A percentile compares a stretch with the other conserved stretches of the same genome.
Conservation (phyloP, 73 alveolate genomes). For the Stentor coeruleus region DNA sequence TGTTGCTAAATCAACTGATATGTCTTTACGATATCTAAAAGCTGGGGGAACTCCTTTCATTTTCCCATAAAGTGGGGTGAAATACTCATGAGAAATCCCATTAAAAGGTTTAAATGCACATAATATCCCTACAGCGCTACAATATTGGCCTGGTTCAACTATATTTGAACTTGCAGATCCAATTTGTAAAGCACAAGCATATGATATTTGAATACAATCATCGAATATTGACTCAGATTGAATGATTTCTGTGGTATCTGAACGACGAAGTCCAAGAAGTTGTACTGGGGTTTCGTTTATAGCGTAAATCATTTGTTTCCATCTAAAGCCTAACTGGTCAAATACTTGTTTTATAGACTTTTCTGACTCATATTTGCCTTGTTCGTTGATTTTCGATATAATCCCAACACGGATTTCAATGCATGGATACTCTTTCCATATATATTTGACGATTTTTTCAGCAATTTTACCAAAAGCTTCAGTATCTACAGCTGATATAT, state of each 20-base stretch:
- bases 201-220: not conserved
- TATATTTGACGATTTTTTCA: not conserved
- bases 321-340: not conserved
- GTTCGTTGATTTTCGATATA: not conserved
- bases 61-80: not conserved
- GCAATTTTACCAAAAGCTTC: not conserved
- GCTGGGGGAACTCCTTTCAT: conserved; percentile 23
- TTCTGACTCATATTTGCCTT: conserved; percentile 19
- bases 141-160: not conserved
- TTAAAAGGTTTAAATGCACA: not conserved
- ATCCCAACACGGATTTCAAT: conserved; percentile 21
- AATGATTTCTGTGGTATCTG: not conserved
- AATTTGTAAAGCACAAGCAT: conserved; percentile 7
- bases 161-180: not conserved
- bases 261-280: not conserved
- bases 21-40: conserved; percentile 1
- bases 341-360: not conserved
- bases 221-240: not conserved
- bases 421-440: conserved; percentile 15
- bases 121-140: conserved; percentile 1
- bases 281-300: not conserved
- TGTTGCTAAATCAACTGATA: not conserved
- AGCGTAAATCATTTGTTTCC: conserved; percentile 26
- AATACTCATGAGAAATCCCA: too few species aligned
- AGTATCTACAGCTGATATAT: not conserved